Evolutionary conservation across 345 rosid species (phyloP), one percentile per base, ranked within the genome.

Genomic region (Linum tenue): DNA sequence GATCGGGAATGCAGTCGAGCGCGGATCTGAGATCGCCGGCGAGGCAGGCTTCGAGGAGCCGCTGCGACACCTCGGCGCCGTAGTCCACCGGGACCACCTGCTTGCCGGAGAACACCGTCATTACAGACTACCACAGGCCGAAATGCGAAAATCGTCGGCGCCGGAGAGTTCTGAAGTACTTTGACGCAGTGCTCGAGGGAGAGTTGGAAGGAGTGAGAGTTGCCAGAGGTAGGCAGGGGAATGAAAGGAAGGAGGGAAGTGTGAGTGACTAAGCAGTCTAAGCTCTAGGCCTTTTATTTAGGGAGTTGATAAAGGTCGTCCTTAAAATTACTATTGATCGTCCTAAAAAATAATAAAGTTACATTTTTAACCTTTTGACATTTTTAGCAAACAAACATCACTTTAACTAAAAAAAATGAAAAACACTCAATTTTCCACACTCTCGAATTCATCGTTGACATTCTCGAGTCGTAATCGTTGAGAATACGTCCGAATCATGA

Each of bases 41-140:
- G 37, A 87, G 84, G 59, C 83, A 67, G 6, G 96, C 84, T 39
- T 94, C 91, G 6, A 94, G 86, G 7, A 94, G 96, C 22, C 88
- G 86, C 76, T 87, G 97, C 10, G 97, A 94, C 0, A 80, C 86
- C 69, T 86, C 99, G 1, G 80, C 85, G 78, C 85, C 95, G 84
- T 80, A 90, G 77, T 88, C 88, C 50, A 94, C 79, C 55, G 97
- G 99, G 48, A 94, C 96, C 63, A 90, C 90, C 84, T 94, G 97
- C 81, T 72, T 82, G 56, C 84, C 88, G 70, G 91, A 81, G 82
- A 90, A 90, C 60, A 88, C 88, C 67, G 91, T 85, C 97, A 90
- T 90, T 53, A 10, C 58, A 7, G 39, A 31, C 3, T 9, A 1
- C 14, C 53, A 3, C 3, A 14, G 11, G 53, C 9, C 6, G 50